Conservation (phyloP, 2,329 filamentous ascomycete species). For the Calonectria montana region DNA sequence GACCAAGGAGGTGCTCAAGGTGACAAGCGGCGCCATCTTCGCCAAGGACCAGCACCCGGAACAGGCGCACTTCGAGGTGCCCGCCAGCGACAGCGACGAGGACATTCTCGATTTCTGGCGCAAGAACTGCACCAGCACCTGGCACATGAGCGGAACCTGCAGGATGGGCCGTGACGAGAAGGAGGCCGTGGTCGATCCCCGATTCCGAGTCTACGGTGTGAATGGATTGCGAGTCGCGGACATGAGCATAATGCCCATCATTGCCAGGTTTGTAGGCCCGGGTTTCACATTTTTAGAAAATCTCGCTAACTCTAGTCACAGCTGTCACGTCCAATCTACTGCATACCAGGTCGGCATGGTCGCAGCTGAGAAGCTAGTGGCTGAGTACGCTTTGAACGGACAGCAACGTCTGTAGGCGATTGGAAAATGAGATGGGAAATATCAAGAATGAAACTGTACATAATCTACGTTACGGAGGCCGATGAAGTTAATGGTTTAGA, state of each 20-base stretch:
- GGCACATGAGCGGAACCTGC: conserved; percentile 34
- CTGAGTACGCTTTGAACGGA: conserved; percentile 28
- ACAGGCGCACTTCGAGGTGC: conserved; percentile 15
- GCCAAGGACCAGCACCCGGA: conserved; percentile 23
- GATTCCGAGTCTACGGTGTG: conserved; percentile 61
- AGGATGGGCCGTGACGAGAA: conserved; percentile 18
- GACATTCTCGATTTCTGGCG: conserved; percentile 32
- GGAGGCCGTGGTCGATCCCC: conserved; percentile 36
- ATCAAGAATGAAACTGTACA: background rate
- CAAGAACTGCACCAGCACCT: conserved; percentile 28
- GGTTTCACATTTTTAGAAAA: too few relatives aligned
- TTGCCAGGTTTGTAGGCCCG: conserved; percentile 19
- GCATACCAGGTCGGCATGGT: conserved; percentile 34
- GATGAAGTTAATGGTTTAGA: conserved; percentile 1
- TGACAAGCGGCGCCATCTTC: conserved; percentile 18
- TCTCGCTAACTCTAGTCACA: background rate
- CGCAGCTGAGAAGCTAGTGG: conserved; percentile 28
- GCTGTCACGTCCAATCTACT: conserved; percentile 29
- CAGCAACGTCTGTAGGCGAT: conserved; percentile 8
- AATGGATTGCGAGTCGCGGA: conserved; percentile 62
- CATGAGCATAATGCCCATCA: conserved; percentile 62
- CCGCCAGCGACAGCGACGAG: conserved; percentile 25
- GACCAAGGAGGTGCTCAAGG: conserved; percentile 26
- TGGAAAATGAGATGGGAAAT: background rate
- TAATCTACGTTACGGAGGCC: background rate